A percentile compares a stretch with the other conserved stretches of the same genome.
Evolutionary conservation across 129 eudicot species (phyloP).

Genomic region (Arctium minus): DNA sequence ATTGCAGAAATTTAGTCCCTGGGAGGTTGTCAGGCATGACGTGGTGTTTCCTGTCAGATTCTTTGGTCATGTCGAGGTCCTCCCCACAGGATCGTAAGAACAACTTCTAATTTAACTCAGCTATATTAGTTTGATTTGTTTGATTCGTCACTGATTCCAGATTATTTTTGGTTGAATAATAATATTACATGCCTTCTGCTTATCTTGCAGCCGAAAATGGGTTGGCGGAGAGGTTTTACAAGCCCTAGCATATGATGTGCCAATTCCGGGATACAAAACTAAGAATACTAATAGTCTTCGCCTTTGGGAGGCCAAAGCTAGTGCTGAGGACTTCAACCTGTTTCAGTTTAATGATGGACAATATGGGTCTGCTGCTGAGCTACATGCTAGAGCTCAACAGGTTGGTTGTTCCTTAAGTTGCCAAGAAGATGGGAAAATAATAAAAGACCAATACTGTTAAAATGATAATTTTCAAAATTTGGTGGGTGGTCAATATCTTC

Average conservation of each 20-base stretch:
- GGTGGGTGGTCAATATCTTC: background rate
- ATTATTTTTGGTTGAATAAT: background rate
- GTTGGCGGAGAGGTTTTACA: constrained; percentile 90
- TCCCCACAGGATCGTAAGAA: constrained; percentile 88
- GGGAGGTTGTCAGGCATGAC: constrained; percentile 96
- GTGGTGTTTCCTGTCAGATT: constrained; percentile 89
- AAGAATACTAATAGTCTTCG: constrained; percentile 96
- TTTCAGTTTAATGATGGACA: constrained; percentile 96
- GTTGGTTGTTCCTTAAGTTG: constrained; percentile 26
- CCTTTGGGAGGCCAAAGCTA: constrained; percentile 99
- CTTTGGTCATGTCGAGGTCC: constrained; percentile 92
- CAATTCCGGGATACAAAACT: constrained; percentile 98
- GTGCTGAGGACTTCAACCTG: constrained; percentile 73
- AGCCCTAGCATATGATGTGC: constrained; percentile 96
- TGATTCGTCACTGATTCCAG: background rate
- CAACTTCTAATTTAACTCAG: constrained; percentile 3
- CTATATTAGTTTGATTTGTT: background rate
- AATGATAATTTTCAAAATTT: background rate
- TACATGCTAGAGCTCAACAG: constrained; percentile 97
- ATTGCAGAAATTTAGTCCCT: constrained; percentile 96
- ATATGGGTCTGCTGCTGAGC: constrained; percentile 77
- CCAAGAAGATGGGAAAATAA: background rate
- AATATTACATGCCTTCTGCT: background rate
- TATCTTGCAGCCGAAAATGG: constrained; percentile 80
- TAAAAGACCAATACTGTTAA: background rate